Evolutionary conservation across 2,329 filamentous ascomycete species (phyloP), one percentile per base, ranked within the genome.

Genomic region (Aotearoamyces nothofagi): DNA sequence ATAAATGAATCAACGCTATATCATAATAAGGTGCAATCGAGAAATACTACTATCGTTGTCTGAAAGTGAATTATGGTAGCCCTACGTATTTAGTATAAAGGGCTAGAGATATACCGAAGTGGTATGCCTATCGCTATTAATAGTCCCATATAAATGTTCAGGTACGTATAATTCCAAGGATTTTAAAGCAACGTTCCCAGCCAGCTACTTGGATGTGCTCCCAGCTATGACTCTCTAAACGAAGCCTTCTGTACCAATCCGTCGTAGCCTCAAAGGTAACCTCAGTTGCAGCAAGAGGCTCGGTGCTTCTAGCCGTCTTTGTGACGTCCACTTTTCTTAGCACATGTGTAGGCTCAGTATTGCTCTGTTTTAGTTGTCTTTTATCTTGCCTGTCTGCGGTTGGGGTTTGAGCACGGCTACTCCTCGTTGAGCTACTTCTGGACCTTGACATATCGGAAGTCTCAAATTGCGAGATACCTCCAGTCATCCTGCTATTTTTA

Each of bases 401-500:
- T n/a, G 19, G 19, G 7, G n/a, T 8, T n/a, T 20, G 19, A n/a
- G n/a, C n/a, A 8, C 19, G 7, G 19, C 8, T 20, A n/a, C 19
- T 20, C 8, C 19, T 20, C 19, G 8, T 20, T 20, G 19, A 20
- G n/a, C 8, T 20, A n/a, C 19, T 20, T 7, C n/a, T 20, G n/a
- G 19, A 7, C 7, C 19, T n/a, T 20, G 7, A n/a, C n/a, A 20
- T 20, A 20, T 20, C 19, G 19, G 7, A 8, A n/a, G 12, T 16
- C 16, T 3, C 15, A 24, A 9, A 13, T 11, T 24, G 3, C 9
- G 10, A 24, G 9, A 23, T 9, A 23, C 4, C 20, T 10, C 22
- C 22, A 6, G 22, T 11, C 22, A 11, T 9, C 9, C 24, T 26
- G 11, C 79, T 74, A 54, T 87, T 92, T 58, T 82, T 87, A 66